Conservation (phyloP, 164 flowering plant genomes). For the Houttuynia cordata region DNA sequence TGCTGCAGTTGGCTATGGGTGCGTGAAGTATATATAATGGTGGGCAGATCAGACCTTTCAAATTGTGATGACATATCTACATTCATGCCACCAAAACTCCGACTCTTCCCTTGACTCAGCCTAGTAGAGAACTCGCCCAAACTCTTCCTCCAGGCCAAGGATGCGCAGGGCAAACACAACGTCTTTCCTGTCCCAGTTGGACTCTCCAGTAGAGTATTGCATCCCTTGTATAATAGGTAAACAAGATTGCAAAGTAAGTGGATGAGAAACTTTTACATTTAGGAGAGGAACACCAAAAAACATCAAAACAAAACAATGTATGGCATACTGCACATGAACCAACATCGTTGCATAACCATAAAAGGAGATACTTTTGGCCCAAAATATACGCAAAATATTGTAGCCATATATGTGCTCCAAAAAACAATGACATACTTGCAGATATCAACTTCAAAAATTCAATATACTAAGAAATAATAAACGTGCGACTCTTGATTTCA, state of each 20-base stretch:
- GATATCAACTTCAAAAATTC: too few relatives aligned
- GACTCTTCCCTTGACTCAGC: slow-evolving; percentile 13
- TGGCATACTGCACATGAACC: too few relatives aligned
- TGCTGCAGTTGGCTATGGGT: slow-evolving; percentile 96
- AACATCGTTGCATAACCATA: too few relatives aligned
- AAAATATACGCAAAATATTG: too few relatives aligned
- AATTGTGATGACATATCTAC: slow-evolving; percentile 13
- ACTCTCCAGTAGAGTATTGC: slow-evolving; percentile 87
- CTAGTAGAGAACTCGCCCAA: slow-evolving; percentile 59
- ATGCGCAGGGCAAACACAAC: slow-evolving; percentile 87
- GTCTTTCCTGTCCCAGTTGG: slow-evolving; percentile 99
- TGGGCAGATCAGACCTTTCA: slow-evolving; percentile 32
- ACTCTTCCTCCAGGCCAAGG: slow-evolving; percentile 93
- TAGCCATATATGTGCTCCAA: too few relatives aligned
- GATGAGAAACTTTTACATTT: not conserved
- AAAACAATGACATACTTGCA: too few relatives aligned
- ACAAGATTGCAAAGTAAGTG: not conserved
- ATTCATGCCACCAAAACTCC: slow-evolving; percentile 9
- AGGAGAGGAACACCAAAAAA: too few relatives aligned
- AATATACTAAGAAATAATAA: too few relatives aligned
- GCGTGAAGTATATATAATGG: slow-evolving; percentile 73
- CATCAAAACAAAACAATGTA: too few relatives aligned
- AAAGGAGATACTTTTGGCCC: too few relatives aligned
- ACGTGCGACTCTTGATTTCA: not conserved
- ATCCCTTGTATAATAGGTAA: slow-evolving; percentile 34